Evolutionary conservation across 2,329 filamentous ascomycete species (phyloP).

Genomic region (Endothia cerciana): DNA sequence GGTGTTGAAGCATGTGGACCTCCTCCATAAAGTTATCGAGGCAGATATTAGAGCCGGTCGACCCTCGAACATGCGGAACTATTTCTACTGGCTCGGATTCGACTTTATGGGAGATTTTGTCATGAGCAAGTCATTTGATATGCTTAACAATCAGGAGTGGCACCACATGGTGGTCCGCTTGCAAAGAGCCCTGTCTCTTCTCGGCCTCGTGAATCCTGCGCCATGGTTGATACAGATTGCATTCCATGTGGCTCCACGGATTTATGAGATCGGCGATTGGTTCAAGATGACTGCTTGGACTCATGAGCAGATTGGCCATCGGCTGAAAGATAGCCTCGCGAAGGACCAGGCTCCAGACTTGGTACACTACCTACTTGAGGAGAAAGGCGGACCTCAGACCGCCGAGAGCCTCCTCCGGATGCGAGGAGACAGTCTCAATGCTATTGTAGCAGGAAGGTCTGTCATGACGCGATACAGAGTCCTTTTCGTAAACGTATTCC

Average conservation of each 20-base stretch:
- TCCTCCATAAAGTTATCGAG: constrained; percentile 31
- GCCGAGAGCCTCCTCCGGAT: constrained; percentile 24
- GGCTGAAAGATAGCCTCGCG: neutral
- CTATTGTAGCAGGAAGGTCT: constrained; percentile 33
- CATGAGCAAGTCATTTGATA: constrained; percentile 42
- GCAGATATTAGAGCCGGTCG: constrained; percentile 26
- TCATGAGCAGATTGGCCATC: constrained; percentile 27
- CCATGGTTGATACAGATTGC: constrained; percentile 36
- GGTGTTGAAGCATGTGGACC: constrained; percentile 8
- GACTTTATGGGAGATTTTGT: constrained; percentile 44
- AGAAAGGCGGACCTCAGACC: constrained; percentile 8
- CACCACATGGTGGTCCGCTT: constrained; percentile 36
- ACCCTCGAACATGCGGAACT: constrained; percentile 30
- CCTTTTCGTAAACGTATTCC: neutral
- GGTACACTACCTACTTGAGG: constrained; percentile 11
- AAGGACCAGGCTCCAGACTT: neutral
- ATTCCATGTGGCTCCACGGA: constrained; percentile 30
- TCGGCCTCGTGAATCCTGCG: constrained; percentile 37
- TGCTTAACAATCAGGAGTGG: constrained; percentile 37
- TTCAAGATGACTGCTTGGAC: constrained; percentile 33
- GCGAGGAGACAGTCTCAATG: constrained; percentile 30
- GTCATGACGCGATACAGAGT: neutral
- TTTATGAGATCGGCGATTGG: constrained; percentile 33
- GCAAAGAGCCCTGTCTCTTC: constrained; percentile 35
- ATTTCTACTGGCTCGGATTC: constrained; percentile 38